Evolutionary conservation across 768 basidiomycete genomes (phyloP).

Genomic region (Neoboletus subvelutipes): DNA sequence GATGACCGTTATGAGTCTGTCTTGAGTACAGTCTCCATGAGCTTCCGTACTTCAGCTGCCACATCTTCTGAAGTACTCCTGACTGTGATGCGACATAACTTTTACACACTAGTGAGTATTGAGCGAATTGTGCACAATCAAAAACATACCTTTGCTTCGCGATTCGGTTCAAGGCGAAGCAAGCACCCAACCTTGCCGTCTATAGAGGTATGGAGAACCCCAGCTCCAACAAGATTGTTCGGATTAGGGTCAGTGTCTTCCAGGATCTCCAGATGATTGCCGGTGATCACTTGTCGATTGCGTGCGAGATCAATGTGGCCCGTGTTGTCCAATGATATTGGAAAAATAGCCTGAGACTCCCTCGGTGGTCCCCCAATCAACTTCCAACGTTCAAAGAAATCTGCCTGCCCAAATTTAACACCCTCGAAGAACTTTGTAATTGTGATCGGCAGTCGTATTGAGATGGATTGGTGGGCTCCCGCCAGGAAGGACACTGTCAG

Average conservation of each 20-base stretch:
- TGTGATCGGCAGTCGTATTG: constrained; percentile 81
- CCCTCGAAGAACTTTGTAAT: constrained; percentile 93
- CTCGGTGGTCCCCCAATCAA: constrained; percentile 93
- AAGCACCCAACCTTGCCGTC: constrained; percentile 96
- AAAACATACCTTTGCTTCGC: constrained; percentile 81
- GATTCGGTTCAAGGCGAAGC: constrained; percentile 90
- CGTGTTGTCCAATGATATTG: constrained; percentile 61
- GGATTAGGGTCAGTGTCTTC: constrained; percentile 91
- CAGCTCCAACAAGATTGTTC: constrained; percentile 92
- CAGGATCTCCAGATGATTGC: constrained; percentile 74
- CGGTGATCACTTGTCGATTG: constrained; percentile 74
- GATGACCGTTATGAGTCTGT: constrained; percentile 17
- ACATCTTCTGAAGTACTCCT: constrained; percentile 95
- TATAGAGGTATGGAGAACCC: constrained; percentile 88
- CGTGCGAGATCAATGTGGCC: constrained; percentile 76
- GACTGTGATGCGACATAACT: constrained; percentile 92
- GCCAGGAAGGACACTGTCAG: constrained; percentile 89
- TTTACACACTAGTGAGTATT: constrained; percentile 4
- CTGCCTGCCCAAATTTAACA: constrained; percentile 74
- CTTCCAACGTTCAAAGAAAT: constrained; percentile 99
- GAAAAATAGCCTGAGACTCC: constrained; percentile 87
- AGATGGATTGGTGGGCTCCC: constrained; percentile 85
- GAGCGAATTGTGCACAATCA: not conserved
- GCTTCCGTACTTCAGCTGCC: constrained; percentile 63
- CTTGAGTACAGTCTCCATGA: constrained; percentile 42